A percentile compares a stretch with the other conserved stretches of the same genome.
phyloP scores from a whole-genome alignment of 1,284 basidiomycete genomes.

The Cryptococcus sp. region DNA sequence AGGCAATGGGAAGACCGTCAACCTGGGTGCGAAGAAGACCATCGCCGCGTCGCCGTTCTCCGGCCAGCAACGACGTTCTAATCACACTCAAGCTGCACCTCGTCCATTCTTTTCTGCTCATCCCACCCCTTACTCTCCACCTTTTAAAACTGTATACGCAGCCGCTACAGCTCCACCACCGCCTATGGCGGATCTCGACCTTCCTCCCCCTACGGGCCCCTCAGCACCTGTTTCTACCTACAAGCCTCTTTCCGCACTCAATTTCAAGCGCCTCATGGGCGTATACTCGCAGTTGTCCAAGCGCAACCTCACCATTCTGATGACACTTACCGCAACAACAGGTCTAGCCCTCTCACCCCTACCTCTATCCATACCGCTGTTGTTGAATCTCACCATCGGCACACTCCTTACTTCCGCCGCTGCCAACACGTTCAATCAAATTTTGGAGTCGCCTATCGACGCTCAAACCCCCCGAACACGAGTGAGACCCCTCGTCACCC shows the following conservation, averaged over 20 bases:
- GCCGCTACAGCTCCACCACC: conserved; percentile 34
- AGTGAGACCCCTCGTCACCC: conserved; percentile 81
- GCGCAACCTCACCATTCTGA: conserved; percentile 79
- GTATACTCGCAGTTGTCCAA: conserved; percentile 86
- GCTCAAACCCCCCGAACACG: conserved; percentile 95
- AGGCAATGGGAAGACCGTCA: not conserved
- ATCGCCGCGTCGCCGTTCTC: not conserved
- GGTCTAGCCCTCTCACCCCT: conserved; percentile 90
- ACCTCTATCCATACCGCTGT: conserved; percentile 74
- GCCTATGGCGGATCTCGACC: conserved; percentile 36
- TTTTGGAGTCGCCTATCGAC: conserved; percentile 93
- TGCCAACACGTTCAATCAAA: conserved; percentile 92
- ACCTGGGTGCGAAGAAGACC: not conserved
- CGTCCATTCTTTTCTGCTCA: conserved; percentile 36
- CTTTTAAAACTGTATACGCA: conserved; percentile 35
- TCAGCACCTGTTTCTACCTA: conserved; percentile 46
- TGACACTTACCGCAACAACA: conserved; percentile 88
- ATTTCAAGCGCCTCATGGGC: conserved; percentile 61
- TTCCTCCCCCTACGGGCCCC: conserved; percentile 37
- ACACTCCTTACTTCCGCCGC: conserved; percentile 89
- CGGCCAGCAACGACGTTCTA: conserved; percentile 12
- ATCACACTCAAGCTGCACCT: conserved; percentile 24
- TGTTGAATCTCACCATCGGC: conserved; percentile 84
- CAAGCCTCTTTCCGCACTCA: conserved; percentile 55
- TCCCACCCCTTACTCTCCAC: conserved; percentile 17